A percentile compares a stretch with the other conserved stretches of the same genome.
Evolutionary conservation across 371 early-diverging fungal genomes (phyloP).

Genomic region (Batkoa obscura): DNA sequence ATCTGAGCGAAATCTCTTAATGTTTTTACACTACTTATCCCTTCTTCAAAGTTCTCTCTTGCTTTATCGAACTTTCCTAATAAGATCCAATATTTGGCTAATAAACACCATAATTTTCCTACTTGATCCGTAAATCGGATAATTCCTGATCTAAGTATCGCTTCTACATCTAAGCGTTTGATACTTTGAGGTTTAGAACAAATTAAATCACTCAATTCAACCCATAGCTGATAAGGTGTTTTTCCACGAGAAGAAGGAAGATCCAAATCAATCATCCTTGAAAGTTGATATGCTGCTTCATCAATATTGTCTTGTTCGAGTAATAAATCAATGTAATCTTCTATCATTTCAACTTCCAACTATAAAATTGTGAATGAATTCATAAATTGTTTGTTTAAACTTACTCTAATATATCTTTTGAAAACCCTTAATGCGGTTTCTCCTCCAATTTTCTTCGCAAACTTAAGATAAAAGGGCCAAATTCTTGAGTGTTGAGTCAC

Average conservation of each 20-base stretch:
- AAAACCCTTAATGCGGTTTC: conserved; percentile 64
- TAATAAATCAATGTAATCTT: conserved; percentile 54
- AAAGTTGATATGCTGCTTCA: conserved; percentile 69
- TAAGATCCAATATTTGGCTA: conserved; percentile 70
- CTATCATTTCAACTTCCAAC: conserved; percentile 46
- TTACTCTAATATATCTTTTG: conserved; percentile 62
- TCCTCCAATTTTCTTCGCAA: conserved; percentile 60
- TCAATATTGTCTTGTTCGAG: conserved; percentile 45
- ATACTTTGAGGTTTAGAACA: conserved; percentile 53
- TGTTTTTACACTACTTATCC: conserved; percentile 54
- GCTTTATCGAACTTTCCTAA: conserved; percentile 57
- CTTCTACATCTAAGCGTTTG: conserved; percentile 44
- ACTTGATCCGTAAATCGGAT: conserved; percentile 64
- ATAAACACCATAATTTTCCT: conserved; percentile 69
- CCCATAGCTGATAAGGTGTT: conserved; percentile 70
- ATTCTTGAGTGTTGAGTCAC: conserved; percentile 80
- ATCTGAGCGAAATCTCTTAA: conserved; percentile 90
- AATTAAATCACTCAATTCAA: conserved; percentile 63
- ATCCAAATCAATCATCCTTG: conserved; percentile 40
- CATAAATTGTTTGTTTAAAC: background rate
- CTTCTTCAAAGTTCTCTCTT: conserved; percentile 88
- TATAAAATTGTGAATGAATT: conserved; percentile 7
- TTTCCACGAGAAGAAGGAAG: conserved; percentile 50
- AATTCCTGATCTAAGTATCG: conserved; percentile 77
- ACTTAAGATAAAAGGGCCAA: conserved; percentile 72